Conservation (phyloP, 2,329 filamentous ascomycete species). For the Ascochyta pisi region DNA sequence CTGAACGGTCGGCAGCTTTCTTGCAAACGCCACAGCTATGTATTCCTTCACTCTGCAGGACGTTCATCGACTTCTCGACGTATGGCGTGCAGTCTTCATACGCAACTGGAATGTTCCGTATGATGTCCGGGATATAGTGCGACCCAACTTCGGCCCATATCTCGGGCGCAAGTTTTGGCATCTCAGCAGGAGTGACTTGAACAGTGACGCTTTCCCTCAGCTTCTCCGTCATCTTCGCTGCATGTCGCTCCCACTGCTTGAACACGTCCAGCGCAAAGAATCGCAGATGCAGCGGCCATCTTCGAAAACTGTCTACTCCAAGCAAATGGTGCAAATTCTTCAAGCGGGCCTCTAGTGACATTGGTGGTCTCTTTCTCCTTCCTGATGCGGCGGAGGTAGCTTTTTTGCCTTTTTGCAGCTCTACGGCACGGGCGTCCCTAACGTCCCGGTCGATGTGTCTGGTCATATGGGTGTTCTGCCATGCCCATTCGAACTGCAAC, state of each 20-base stretch:
- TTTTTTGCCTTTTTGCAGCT: constrained; percentile 39
- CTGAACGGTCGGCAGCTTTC: constrained; percentile 43
- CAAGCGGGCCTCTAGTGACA: constrained; percentile 71
- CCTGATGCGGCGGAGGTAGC: constrained; percentile 43
- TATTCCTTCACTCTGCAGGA: constrained; percentile 20
- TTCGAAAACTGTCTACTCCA: constrained; percentile 76
- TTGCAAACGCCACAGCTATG: constrained; percentile 60
- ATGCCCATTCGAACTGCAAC: constrained; percentile 97
- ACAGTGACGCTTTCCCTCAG: constrained; percentile 40
- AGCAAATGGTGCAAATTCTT: constrained; percentile 83
- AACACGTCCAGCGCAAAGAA: constrained; percentile 79
- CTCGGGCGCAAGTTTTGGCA: constrained; percentile 27
- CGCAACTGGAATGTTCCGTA: constrained; percentile 58
- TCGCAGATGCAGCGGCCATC: constrained; percentile 82
- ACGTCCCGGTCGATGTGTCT: constrained; percentile 70
- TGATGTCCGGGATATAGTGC: constrained; percentile 39
- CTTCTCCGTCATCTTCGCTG: constrained; percentile 31
- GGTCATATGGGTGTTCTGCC: constrained; percentile 83
- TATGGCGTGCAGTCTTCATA: constrained; percentile 59
- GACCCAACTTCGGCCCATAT: constrained; percentile 28
- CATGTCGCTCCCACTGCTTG: constrained; percentile 69
- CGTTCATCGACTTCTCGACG: constrained; percentile 58
- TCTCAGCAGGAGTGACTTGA: constrained; percentile 40
- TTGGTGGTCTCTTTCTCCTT: constrained; percentile 58
- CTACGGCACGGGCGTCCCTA: constrained; percentile 44